Evolutionary conservation across 306 rosid genomes (phyloP), one percentile per base, ranked within the genome.

Genomic region (Pterocarpus macrocarpus): DNA sequence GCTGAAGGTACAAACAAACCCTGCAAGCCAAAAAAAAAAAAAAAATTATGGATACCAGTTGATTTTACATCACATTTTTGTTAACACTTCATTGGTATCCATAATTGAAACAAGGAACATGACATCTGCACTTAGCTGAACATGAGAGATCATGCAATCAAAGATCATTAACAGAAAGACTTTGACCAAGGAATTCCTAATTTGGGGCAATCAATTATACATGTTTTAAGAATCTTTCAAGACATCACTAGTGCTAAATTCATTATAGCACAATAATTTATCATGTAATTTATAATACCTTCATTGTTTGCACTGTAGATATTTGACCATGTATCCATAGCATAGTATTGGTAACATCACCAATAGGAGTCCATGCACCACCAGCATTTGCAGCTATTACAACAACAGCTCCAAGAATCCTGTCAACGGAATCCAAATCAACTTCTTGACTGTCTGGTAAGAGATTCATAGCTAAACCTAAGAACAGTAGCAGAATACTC

Each of bases 361-460:
- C 99, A 36, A 95, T 95, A 52, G 99, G 99, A 38, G 98, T 93
- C 99, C 99, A 95, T 16, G 99, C 97, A 79, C 99, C 99, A 76
- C 99, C 99, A 12, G 99, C 92, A 79, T 95, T 95, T 87, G 99
- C 99, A 47, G 99, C 97, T 80, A 95, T 93, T 32, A 95, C 99
- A 55, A 95, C 91, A 66, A 93, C 98, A 85, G 88, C 99, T 88
- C 99, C 99, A 80, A 95, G 94, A 88, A 95, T 87, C 91, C 98
- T 95, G 92, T 79, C 84, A 87, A 71, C 16, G 73, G 67, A 71
- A 80, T 88, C 79, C 71, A 72, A 82, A 73, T 76, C 39, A 78
- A 73, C 49, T n/a, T 70, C 83, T 34, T 56, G 69, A 71, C 50
- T 36, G 47, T 64, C 38, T 75, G 35, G 80, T 17, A 73, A 76